Evolutionary conservation across 2,329 filamentous ascomycete genomes (phyloP).

Genomic region (Hypoxylon rubiginosum): DNA sequence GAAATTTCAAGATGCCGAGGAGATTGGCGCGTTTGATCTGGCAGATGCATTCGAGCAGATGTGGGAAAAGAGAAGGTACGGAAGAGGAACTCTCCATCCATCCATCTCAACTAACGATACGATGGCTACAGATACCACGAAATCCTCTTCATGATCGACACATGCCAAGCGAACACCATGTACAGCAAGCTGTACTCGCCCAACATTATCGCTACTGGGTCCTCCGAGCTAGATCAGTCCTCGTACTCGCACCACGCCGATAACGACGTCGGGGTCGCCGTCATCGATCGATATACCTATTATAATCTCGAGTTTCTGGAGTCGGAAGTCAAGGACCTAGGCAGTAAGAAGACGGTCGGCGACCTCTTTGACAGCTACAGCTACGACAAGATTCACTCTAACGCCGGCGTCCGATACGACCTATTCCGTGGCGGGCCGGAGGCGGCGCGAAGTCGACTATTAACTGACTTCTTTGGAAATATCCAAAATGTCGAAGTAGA

Average conservation of each 20-base stretch:
- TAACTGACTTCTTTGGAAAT: conserved; percentile 98
- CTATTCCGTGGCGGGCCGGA: conserved; percentile 89
- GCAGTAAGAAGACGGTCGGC: conserved; percentile 89
- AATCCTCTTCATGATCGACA: conserved; percentile 99
- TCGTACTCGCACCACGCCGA: conserved; percentile 98
- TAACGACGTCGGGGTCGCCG: conserved; percentile 96
- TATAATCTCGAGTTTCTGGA: conserved; percentile 98
- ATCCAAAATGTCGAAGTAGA: conserved; percentile 97
- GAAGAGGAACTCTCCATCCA: not conserved
- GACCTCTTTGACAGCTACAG: conserved; percentile 98
- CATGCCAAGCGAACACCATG: conserved; percentile 99
- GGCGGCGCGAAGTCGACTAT: conserved; percentile 80
- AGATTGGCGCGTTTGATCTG: conserved; percentile 95
- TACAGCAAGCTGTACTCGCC: conserved; percentile 98
- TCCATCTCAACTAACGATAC: conserved; percentile 22
- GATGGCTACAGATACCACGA: conserved; percentile 80
- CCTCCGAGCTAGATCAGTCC: conserved; percentile 93
- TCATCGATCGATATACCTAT: conserved; percentile 98
- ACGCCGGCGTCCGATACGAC: conserved; percentile 93
- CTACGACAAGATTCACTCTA: conserved; percentile 91
- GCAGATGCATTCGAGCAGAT: conserved; percentile 99
- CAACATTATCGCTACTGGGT: conserved; percentile 98
- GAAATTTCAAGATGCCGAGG: conserved; percentile 98
- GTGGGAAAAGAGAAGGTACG: conserved; percentile 98
- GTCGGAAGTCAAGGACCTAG: conserved; percentile 85